Base-by-base conservation (phyloP, 2,329 filamentous ascomycete species). In the Metarhizium sp. region DNA sequence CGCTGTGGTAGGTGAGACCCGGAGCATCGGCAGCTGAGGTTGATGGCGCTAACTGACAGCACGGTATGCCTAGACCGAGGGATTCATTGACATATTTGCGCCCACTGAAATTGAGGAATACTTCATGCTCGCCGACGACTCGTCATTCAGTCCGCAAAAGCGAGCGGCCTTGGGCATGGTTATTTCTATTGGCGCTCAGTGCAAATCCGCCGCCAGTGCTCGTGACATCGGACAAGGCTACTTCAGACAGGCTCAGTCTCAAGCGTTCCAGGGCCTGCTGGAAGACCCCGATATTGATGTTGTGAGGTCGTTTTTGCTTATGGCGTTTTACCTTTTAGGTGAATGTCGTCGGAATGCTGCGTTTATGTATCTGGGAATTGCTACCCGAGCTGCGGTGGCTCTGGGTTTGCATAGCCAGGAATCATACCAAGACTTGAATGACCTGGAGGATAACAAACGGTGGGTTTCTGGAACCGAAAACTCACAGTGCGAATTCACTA, bases 301-400 rank as follows among this genome's bases (percentile, higher is more conserved):
- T 61, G 74, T 80, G 4, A 69, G 77, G 16, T 68, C 71, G 0
- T 84, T 81, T 58, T 64, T 81, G 0, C 68, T 82, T 16, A 78
- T 84, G 75, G 74, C 79, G 0, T 81, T 82, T 58, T 84, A 81
- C 59, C 79, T 82, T 73, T 71, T 82, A 2, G 79, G 78, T 0
- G 78, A 78, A 5, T 84, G 81, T 54, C 78, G 78, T 36, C 71
- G 80, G 8, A 84, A 84, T 55, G 74, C 81, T 0, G 81, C 81
- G 0, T 85, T 82, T 53, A 82, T 85, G 78, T 85, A 85, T 55
- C 64, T 85, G 2, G 81, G 81, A 0, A 76, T 85, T 10, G 81
- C 82, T 1, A 73, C 78, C 0, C 75, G 79, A 55, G 78, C 81
- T 0, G 81, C 82, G 0, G 76, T 78, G 2, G 78, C 80, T 0